Conservation (phyloP, 768 basidiomycete species). For the Tricholoma bakamatsutake region DNA sequence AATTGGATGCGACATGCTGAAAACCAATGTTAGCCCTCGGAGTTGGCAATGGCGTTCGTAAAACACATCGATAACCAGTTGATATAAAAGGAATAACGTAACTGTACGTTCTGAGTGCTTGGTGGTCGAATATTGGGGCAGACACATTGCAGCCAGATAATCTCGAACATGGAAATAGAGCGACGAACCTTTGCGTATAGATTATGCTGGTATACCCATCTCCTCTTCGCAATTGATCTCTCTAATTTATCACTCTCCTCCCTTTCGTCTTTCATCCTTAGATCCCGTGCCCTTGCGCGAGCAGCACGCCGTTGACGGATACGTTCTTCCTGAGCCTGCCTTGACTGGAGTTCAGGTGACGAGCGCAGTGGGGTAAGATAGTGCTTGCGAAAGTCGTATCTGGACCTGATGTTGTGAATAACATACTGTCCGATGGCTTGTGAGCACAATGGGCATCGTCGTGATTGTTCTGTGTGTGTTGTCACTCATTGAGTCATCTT, state of each 20-base stretch:
- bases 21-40: background rate
- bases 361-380: slow-evolving; percentile 61
- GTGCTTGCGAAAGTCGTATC: slow-evolving; percentile 78
- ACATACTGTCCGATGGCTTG: slow-evolving; percentile 64
- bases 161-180: background rate
- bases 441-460: slow-evolving; percentile 73
- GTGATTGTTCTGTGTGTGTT: slow-evolving; percentile 55
- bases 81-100: background rate
- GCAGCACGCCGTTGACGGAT: slow-evolving; percentile 28
- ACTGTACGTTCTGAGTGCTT: background rate
- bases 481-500: background rate
- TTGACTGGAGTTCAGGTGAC: slow-evolving; percentile 34
- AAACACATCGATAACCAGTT: background rate
- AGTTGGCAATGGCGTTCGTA: background rate
- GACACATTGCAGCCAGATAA: background rate
- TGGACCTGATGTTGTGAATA: slow-evolving; percentile 74
- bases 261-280: slow-evolving; percentile 40
- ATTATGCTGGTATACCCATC: slow-evolving; percentile 75
- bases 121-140: background rate
- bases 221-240: slow-evolving; percentile 61
- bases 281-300: slow-evolving; percentile 51
- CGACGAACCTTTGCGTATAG: slow-evolving; percentile 81
- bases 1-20: slow-evolving; percentile 89
- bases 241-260: slow-evolving; percentile 70
- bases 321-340: slow-evolving; percentile 22